Evolutionary conservation across 1,284 basidiomycete species (phyloP).

Genomic region (Lentinus polychrous): DNA sequence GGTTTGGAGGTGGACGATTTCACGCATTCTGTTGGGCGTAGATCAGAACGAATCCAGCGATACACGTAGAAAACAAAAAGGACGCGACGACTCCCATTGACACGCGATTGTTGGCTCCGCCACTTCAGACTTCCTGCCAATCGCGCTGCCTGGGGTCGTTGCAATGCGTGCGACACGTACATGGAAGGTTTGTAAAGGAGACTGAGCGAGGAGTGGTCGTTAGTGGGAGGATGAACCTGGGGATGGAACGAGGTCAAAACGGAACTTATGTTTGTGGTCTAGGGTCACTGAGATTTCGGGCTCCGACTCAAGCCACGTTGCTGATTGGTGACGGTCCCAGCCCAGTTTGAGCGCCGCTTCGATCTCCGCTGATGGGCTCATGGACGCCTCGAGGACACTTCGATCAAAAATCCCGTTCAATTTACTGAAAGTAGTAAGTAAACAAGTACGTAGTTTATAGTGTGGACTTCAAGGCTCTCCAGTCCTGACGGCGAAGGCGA

Average conservation of each 20-base stretch:
- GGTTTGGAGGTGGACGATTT: slow-evolving; percentile 96
- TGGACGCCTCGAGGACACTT: not conserved
- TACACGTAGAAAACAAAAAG: slow-evolving; percentile 5
- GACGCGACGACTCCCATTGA: slow-evolving; percentile 1
- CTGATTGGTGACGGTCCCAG: not conserved
- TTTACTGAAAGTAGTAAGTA: too few species aligned
- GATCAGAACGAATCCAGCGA: slow-evolving; percentile 21
- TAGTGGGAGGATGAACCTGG: slow-evolving; percentile 20
- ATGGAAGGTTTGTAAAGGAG: slow-evolving; percentile 19
- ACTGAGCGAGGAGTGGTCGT: slow-evolving; percentile 19
- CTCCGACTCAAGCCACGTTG: slow-evolving; percentile 10
- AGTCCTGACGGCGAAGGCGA: too few species aligned
- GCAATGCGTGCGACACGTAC: slow-evolving; percentile 19
- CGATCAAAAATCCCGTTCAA: too few species aligned
- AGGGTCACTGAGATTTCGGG: slow-evolving; percentile 17
- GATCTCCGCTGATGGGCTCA: not conserved
- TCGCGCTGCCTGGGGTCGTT: too few species aligned
- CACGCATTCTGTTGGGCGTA: slow-evolving; percentile 70
- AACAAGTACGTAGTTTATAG: too few species aligned
- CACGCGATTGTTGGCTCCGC: too few species aligned
- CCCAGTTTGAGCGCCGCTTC: not conserved
- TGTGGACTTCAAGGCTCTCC: too few species aligned
- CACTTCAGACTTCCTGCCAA: too few species aligned
- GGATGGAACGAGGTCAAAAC: slow-evolving; percentile 23
- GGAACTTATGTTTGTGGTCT: slow-evolving; percentile 20